phyloP scores from a whole-genome alignment of 257 asterid species.

The Sherardia arvensis region DNA sequence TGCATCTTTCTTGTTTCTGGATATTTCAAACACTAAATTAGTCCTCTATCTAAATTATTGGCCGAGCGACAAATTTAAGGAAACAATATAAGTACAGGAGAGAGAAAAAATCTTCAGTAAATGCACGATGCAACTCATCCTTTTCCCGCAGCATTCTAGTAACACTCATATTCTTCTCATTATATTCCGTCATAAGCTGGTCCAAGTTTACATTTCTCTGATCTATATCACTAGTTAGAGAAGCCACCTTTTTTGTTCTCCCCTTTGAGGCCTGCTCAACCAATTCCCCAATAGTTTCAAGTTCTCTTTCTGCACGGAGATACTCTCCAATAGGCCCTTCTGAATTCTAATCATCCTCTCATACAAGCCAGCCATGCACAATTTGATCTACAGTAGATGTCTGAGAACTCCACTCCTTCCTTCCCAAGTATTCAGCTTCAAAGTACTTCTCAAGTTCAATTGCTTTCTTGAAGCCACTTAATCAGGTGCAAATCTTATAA shows the following conservation, averaged over 20 bases:
- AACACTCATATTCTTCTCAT: too few species aligned
- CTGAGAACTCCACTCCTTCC: constrained; percentile 38
- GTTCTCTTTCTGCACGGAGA: constrained; percentile 39
- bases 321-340: constrained; percentile 53
- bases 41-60: background rate
- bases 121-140: too few species aligned
- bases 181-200: constrained; percentile 46
- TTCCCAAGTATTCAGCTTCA: constrained; percentile 34
- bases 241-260: constrained; percentile 41
- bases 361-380: constrained; percentile 60
- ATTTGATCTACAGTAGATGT: constrained; percentile 21
- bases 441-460: constrained; percentile 56
- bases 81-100: constrained; percentile 8
- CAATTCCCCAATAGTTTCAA: too few species aligned
- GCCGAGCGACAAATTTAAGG: background rate
- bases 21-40: background rate
- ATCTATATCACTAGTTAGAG: constrained; percentile 58
- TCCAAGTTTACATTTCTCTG: constrained; percentile 58
- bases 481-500: constrained; percentile 39
- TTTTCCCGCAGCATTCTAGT: too few species aligned
- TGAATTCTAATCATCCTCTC: constrained; percentile 43
- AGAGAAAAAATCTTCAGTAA: constrained; percentile 31
- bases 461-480: constrained; percentile 51
- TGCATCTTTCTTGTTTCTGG: constrained; percentile 81
- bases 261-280: too few species aligned